Base-by-base conservation (phyloP, 441 rosid genomes). In the Populus tomentosa region DNA sequence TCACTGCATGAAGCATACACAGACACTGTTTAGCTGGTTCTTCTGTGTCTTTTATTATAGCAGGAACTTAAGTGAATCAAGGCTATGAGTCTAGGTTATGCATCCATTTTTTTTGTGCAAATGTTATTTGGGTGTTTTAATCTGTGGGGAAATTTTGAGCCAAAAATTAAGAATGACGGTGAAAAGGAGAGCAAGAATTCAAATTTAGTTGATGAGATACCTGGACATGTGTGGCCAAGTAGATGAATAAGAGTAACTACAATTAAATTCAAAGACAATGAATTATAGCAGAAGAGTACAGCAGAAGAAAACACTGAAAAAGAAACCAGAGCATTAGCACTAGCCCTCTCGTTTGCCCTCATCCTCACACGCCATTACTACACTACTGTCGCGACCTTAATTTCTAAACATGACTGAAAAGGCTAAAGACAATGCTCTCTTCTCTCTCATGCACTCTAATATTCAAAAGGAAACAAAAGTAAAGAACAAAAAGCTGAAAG, bases 301-400 rank as follows among this genome's bases (percentile, higher is more conserved):
- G 70, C 78, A 79, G 70, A 86, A 46, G 68, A 81, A 73, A 77
- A 50, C 81, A 86, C 83, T 79, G 77, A 72, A 85, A 80, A 82
- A 80, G 85, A 87, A 87, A 81, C 80, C 84, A 90, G 89, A 91
- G 90, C 94, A 90, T 91, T 89, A 85, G 83, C 83, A 82, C 86
- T 87, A 85, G 89, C 92, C 90, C 75, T 70, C 76, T 77, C 71
- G 69, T 63, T 32, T 16, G 56, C 28, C 66, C 42, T 32, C 67
- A 42, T 70, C 26, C 53, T 18, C 70, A 73, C 40, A 62, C 32
- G 11, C 70, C 50, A 62, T 70, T 38, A 36, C 46, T 73, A 14
- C 71, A 23, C 69, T 70, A 65, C 66, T 78, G 78, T 67, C 78
- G 7, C 62, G 35, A 40, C 75, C 74, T 78, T 82, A 24, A 24